Percentiles rank a stretch among this genome's conserved stretches.
phyloP scores from a whole-genome alignment of 257 asterid genomes.

The Nicotiana sylvestris region DNA sequence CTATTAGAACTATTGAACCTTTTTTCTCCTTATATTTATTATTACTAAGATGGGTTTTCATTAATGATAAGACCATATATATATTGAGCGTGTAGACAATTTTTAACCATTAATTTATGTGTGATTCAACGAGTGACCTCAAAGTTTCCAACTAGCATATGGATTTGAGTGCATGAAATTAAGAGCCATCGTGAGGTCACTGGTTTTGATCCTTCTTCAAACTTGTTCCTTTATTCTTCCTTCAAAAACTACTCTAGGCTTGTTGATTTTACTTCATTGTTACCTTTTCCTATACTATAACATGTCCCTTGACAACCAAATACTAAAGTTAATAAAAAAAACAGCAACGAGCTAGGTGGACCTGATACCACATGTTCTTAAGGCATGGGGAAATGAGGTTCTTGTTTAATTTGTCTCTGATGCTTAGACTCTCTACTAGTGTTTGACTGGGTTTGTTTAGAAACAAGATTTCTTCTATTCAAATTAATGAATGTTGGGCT shows the following conservation, averaged over 20 bases:
- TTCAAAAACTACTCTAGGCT: neutral
- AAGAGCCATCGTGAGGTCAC: neutral
- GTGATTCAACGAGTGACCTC: neutral
- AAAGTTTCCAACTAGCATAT: neutral
- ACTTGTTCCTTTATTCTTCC: neutral
- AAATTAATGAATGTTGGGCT: neutral
- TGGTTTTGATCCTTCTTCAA: neutral
- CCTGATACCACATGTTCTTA: constrained; percentile 24
- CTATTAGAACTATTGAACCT: neutral
- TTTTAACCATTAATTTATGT: neutral
- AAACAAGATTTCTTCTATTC: neutral
- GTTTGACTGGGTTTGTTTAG: neutral
- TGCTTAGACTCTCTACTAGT: neutral
- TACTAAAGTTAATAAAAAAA: neutral
- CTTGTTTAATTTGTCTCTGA: neutral
- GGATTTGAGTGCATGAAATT: neutral
- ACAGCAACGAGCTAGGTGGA: neutral
- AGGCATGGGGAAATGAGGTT: constrained; percentile 9
- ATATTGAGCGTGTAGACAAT: neutral
- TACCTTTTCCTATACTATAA: neutral
- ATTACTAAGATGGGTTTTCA: neutral
- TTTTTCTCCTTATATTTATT: neutral
- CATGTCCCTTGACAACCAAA: neutral
- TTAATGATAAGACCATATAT: neutral
- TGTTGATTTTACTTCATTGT: neutral